A percentile compares a stretch with the other conserved stretches of the same genome.
These are phyloP conservation scores for Pseudohalonectria lignicola DNA, from an alignment of 2,329 filamentous ascomycete genomes.

Conservation along the genomic window DNA sequence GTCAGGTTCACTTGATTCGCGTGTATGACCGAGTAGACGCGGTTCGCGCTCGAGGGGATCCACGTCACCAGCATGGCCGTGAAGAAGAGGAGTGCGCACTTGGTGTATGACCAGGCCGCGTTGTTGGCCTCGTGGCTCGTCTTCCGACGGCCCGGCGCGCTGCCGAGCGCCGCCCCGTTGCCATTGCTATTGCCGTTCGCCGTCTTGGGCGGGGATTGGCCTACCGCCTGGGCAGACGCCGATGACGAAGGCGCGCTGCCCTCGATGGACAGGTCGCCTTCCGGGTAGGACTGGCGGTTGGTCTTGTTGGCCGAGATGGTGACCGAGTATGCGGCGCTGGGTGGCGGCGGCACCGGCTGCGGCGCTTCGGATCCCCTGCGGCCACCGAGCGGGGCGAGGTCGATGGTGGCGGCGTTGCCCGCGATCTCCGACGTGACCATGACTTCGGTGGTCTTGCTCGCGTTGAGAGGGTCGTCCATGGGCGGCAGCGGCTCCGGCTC, in stretches of 20 bases:
- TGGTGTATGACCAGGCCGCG: conserved; percentile 59
- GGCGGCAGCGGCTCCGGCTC: conserved; percentile 26
- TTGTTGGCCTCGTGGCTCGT: conserved; percentile 43
- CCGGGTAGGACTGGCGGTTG: conserved; percentile 11
- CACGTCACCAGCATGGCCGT: conserved; percentile 61
- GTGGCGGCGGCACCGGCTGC: neutral
- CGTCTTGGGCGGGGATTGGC: no score
- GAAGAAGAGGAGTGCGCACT: conserved; percentile 62
- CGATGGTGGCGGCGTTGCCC: conserved; percentile 16
- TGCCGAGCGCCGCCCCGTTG: conserved; percentile 5
- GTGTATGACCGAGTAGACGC: conserved; percentile 59
- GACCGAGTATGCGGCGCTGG: conserved; percentile 32
- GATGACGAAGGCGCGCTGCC: conserved; percentile 7
- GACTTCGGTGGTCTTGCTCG: conserved; percentile 52
- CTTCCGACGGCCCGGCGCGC: conserved; percentile 18
- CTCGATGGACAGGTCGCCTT: conserved; percentile 17
- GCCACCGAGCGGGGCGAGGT: conserved; percentile 18
- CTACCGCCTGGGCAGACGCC: no score
- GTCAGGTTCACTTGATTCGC: conserved; percentile 37
- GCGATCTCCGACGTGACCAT: conserved; percentile 44
- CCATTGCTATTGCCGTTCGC: no score
- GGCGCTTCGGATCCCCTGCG: conserved; percentile 10
- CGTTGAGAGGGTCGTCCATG: conserved; percentile 32
- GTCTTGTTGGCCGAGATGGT: conserved; percentile 31
- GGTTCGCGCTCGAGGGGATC: conserved; percentile 69